Conservation (phyloP, 768 basidiomycete species). For the Pleurotus tuoliensis region DNA sequence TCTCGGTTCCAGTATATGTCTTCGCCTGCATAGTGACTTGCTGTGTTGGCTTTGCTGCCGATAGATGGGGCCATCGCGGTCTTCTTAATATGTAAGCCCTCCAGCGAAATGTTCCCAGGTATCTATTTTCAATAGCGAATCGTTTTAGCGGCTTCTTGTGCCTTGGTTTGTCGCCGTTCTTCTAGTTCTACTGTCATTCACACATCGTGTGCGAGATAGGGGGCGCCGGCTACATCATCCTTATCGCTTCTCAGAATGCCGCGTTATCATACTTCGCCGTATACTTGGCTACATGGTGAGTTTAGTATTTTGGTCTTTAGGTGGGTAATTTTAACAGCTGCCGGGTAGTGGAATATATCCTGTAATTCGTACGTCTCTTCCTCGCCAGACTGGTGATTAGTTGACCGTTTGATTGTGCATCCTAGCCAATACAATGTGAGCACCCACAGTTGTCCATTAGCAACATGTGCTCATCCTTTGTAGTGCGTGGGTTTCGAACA, state of each 20-base stretch:
- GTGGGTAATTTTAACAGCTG: background rate
- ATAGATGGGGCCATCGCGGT: slow-evolving; percentile 57
- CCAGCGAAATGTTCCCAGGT: background rate
- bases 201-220: slow-evolving; percentile 26
- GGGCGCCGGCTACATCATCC: slow-evolving; percentile 65
- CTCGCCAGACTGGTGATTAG: background rate
- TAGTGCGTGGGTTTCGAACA: slow-evolving; percentile 62
- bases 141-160: slow-evolving; percentile 29
- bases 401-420: background rate
- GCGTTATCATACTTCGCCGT: slow-evolving; percentile 70
- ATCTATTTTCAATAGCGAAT: background rate
- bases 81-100: slow-evolving; percentile 56
- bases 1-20: slow-evolving; percentile 75
- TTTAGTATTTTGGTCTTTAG: background rate
- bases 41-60: slow-evolving; percentile 57
- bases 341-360: slow-evolving; percentile 68
- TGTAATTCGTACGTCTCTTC: slow-evolving; percentile 49
- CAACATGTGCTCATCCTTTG: background rate
- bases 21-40: slow-evolving; percentile 68
- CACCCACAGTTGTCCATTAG: background rate
- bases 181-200: slow-evolving; percentile 11
- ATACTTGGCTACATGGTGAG: slow-evolving; percentile 66
- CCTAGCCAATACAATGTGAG: slow-evolving; percentile 59
- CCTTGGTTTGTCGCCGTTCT: slow-evolving; percentile 23
- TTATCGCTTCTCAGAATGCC: slow-evolving; percentile 57